These are phyloP conservation scores for Fusarium sp. DNA, from an alignment of 2,329 filamentous ascomycete genomes.

Conservation along the genomic window DNA sequence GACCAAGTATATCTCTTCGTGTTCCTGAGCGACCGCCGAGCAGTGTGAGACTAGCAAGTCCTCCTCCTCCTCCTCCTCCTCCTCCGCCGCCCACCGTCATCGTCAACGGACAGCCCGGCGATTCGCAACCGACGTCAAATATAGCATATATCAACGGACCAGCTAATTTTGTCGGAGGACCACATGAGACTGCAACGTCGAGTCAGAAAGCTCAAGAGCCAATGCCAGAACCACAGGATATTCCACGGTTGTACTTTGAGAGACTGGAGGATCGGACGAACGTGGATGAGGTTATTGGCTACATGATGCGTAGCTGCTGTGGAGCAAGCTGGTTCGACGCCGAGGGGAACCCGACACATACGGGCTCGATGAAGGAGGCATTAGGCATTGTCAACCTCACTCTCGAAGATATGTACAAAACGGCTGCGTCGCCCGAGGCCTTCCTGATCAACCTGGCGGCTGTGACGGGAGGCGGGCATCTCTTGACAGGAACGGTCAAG, in stretches of 20 bases:
- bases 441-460: slow-evolving; percentile 70
- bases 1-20: slow-evolving; percentile 55
- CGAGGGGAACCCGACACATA: slow-evolving; percentile 55
- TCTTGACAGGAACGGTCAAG: slow-evolving; percentile 58
- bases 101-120: slow-evolving; percentile 33
- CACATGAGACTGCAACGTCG: slow-evolving; percentile 27
- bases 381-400: slow-evolving; percentile 63
- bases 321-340: slow-evolving; percentile 64
- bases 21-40: slow-evolving; percentile 66
- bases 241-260: slow-evolving; percentile 51
- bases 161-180: slow-evolving; percentile 37
- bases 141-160: slow-evolving; percentile 9
- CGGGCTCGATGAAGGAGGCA: slow-evolving; percentile 63
- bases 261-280: slow-evolving; percentile 62
- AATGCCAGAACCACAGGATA: slow-evolving; percentile 19
- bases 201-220: slow-evolving; percentile 13
- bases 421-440: slow-evolving; percentile 62
- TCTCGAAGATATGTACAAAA: slow-evolving; percentile 63
- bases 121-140: slow-evolving; percentile 1
- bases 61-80: slow-evolving; percentile 59
- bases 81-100: slow-evolving; percentile 53
- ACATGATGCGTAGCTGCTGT: slow-evolving; percentile 63
- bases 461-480: slow-evolving; percentile 63
- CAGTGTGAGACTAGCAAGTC: slow-evolving; percentile 71
- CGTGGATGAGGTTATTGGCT: slow-evolving; percentile 65